These are phyloP conservation scores for Musa acuminata DNA, from an alignment of 176 grass and related monocot genomes.

Conservation along the genomic window DNA sequence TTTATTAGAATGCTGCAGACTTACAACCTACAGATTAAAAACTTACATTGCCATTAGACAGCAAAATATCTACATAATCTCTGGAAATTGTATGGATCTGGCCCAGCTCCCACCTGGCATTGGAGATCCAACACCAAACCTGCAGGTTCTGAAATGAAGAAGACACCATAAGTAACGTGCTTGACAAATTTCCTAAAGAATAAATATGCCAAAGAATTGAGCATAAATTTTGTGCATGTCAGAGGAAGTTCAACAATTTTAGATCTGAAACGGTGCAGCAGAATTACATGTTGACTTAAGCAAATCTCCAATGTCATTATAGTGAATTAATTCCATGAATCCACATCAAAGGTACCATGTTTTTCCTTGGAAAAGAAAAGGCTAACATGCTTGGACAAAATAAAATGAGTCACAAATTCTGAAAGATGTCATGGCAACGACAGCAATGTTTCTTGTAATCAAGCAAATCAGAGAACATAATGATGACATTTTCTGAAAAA, in stretches of 20 bases:
- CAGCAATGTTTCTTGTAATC: not conserved
- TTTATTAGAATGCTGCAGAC: not conserved
- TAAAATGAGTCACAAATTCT: not conserved
- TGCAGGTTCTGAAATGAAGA: slow-evolving; percentile 53
- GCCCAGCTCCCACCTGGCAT: slow-evolving; percentile 70
- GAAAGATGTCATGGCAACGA: not conserved
- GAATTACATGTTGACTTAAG: not conserved
- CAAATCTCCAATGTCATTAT: not conserved
- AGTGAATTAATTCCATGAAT: not conserved
- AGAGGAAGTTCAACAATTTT: not conserved
- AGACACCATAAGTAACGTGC: not conserved
- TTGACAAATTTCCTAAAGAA: not conserved
- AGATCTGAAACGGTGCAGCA: not conserved
- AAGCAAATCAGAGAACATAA: not conserved
- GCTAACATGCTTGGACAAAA: not conserved
- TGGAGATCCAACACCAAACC: slow-evolving; percentile 66
- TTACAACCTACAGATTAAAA: not conserved
- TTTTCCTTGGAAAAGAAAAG: not conserved
- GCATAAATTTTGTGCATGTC: not conserved
- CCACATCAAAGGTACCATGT: not conserved
- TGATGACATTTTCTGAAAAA: not conserved
- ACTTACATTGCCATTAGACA: slow-evolving; percentile 7
- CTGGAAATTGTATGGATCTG: not conserved
- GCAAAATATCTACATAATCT: not conserved
- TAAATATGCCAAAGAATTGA: not conserved